Evolutionary conservation across 305 asterid genomes (phyloP).

Genomic region (Solanum hybrid): DNA sequence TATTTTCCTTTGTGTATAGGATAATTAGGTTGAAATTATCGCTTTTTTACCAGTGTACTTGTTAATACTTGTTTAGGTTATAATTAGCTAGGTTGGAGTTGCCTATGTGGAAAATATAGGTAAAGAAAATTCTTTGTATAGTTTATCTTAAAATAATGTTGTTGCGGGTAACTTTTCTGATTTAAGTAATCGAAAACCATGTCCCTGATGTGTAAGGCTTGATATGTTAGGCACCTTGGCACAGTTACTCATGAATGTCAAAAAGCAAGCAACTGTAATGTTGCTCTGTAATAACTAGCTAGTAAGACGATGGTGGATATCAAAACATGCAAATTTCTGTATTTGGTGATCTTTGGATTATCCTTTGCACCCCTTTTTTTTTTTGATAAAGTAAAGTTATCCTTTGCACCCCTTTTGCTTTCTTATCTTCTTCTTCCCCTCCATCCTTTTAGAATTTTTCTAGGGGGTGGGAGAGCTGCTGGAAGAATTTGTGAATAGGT

Average conservation of each 20-base stretch:
- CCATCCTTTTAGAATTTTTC: background rate
- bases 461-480: background rate
- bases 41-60: background rate
- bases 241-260: background rate
- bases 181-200: background rate
- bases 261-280: background rate
- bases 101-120: background rate
- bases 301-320: background rate
- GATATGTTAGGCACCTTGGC: background rate
- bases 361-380: background rate
- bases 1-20: background rate
- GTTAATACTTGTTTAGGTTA: background rate
- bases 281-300: background rate
- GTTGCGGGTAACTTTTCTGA: background rate
- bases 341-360: background rate
- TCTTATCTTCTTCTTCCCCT: background rate
- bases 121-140: background rate
- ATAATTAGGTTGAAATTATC: background rate
- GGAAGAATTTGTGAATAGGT: background rate
- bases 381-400: background rate
- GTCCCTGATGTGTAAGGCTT: background rate
- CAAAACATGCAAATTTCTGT: background rate
- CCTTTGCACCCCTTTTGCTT: background rate
- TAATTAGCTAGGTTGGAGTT: background rate
- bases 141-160: background rate